A percentile compares a stretch with the other conserved stretches of the same genome.
Conservation (phyloP, 2,329 filamentous ascomycete genomes). For the Ophioceras dolichostomum region DNA sequence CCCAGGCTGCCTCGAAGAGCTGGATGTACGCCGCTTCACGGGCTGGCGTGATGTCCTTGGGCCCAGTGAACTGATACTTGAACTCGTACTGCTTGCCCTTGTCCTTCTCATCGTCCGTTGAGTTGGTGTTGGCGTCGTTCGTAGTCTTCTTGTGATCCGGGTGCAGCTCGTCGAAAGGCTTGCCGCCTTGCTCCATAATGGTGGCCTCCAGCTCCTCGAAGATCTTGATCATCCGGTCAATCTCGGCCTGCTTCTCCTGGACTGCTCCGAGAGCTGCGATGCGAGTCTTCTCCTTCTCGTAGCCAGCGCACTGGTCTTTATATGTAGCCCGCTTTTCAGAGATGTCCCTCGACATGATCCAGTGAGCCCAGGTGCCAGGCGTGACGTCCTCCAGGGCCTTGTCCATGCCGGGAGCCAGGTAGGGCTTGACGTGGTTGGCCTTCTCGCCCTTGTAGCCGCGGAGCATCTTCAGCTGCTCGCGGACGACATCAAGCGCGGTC, state of each 20-base stretch:
- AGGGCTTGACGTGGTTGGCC: slow-evolving; percentile 11
- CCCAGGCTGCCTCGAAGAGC: slow-evolving; percentile 65
- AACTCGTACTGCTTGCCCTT: slow-evolving; percentile 33
- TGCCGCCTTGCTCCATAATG: slow-evolving; percentile 47
- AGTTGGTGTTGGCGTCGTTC: background rate
- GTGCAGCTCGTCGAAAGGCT: slow-evolving; percentile 53
- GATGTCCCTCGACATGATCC: slow-evolving; percentile 30
- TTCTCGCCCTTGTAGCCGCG: slow-evolving; percentile 27
- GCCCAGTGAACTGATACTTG: slow-evolving; percentile 37
- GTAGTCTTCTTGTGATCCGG: slow-evolving; percentile 30
- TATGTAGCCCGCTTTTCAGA: slow-evolving; percentile 17
- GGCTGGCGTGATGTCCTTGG: slow-evolving; percentile 40
- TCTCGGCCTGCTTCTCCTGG: slow-evolving; percentile 41
- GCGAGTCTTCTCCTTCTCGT: slow-evolving; percentile 20
- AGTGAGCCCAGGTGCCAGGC: slow-evolving; percentile 48
- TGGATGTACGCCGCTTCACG: slow-evolving; percentile 47
- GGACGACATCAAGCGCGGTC: slow-evolving; percentile 50
- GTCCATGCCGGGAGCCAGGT: slow-evolving; percentile 23
- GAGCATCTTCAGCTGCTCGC: slow-evolving; percentile 35
- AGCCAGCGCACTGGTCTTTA: slow-evolving; percentile 17
- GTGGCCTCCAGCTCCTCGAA: slow-evolving; percentile 41
- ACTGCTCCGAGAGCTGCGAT: slow-evolving; percentile 17
- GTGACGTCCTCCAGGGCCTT: slow-evolving; percentile 40
- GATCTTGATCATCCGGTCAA: slow-evolving; percentile 35
- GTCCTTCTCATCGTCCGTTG: slow-evolving; percentile 4